Conservation (phyloP, 1,139 yeast species). For the Citeromyces hawaiiensis region DNA sequence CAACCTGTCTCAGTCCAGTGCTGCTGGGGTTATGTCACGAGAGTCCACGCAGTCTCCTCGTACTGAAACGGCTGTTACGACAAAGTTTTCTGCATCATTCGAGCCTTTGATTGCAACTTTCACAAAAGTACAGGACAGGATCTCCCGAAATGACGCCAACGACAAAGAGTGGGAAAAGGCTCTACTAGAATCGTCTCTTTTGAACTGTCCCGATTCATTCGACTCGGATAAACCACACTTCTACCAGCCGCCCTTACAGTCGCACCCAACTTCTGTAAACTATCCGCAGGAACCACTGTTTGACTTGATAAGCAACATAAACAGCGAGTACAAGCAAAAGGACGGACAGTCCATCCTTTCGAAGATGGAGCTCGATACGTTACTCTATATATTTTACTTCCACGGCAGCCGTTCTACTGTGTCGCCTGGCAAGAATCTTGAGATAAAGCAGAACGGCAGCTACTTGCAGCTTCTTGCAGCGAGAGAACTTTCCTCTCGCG, state of each 20-base stretch:
- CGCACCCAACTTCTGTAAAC: conserved; percentile 82
- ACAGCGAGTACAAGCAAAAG: conserved; percentile 1
- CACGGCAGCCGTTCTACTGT: conserved; percentile 21
- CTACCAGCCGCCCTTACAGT: conserved; percentile 58
- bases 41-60: conserved; percentile 2
- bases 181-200: conserved; percentile 55
- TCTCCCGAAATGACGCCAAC: conserved; percentile 11
- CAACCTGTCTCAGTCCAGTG: neutral
- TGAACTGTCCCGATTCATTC: conserved; percentile 87
- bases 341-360: conserved; percentile 40
- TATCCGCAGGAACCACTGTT: conserved; percentile 85
- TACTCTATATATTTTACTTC: conserved; percentile 87
- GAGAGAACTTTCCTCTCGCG: conserved; percentile 63
- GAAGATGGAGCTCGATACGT: conserved; percentile 76
- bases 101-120: conserved; percentile 30
- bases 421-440: neutral
- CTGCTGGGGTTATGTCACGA: neutral
- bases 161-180: conserved; percentile 5
- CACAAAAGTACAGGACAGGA: conserved; percentile 27
- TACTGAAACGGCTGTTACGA: conserved; percentile 9
- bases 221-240: conserved; percentile 81
- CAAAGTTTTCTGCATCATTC: conserved; percentile 31
- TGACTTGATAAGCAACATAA: conserved; percentile 19
- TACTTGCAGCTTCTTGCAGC: conserved; percentile 77
- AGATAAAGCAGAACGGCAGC: conserved; percentile 24